A percentile compares a stretch with the other conserved stretches of the same genome.
Conservation (phyloP, 2,329 filamentous ascomycete genomes). For the Cadophora luteo-olivacea region DNA sequence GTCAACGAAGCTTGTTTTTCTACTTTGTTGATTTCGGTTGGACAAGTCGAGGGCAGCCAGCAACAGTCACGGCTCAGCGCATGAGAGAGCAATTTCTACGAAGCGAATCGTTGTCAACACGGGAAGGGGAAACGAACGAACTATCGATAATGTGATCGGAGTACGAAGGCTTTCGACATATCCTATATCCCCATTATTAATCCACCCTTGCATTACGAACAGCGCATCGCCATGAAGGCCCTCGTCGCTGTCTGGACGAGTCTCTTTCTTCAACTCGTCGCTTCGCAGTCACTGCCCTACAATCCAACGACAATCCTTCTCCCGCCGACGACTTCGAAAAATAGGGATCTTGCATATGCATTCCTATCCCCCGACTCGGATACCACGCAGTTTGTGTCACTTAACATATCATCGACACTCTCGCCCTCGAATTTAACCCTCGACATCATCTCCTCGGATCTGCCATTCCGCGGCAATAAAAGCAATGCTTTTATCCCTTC, state of each 20-base stretch:
- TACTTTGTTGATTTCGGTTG: conserved; percentile 16
- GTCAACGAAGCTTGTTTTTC: neutral
- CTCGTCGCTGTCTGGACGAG: conserved; percentile 34
- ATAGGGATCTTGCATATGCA: conserved; percentile 68
- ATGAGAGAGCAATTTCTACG: neutral
- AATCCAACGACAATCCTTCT: conserved; percentile 76
- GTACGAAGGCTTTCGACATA: conserved; percentile 27
- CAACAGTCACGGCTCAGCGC: neutral
- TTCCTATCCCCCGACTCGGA: conserved; percentile 56
- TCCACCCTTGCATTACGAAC: conserved; percentile 17
- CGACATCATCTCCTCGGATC: conserved; percentile 58
- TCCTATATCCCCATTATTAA: conserved; percentile 29
- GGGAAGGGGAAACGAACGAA: neutral
- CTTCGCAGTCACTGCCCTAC: conserved; percentile 69
- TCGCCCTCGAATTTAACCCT: conserved; percentile 52
- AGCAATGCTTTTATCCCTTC: conserved; percentile 70
- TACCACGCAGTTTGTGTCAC: conserved; percentile 59
- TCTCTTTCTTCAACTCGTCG: conserved; percentile 19
- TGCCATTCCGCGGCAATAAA: conserved; percentile 67
- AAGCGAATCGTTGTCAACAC: neutral
- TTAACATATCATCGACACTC: conserved; percentile 69
- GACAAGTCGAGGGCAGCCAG: neutral
- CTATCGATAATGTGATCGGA: conserved; percentile 31
- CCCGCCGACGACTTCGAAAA: conserved; percentile 53
- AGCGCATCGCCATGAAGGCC: conserved; percentile 35